phyloP scores from a whole-genome alignment of 2,329 filamentous ascomycete species.

The Penicillium sp. region DNA sequence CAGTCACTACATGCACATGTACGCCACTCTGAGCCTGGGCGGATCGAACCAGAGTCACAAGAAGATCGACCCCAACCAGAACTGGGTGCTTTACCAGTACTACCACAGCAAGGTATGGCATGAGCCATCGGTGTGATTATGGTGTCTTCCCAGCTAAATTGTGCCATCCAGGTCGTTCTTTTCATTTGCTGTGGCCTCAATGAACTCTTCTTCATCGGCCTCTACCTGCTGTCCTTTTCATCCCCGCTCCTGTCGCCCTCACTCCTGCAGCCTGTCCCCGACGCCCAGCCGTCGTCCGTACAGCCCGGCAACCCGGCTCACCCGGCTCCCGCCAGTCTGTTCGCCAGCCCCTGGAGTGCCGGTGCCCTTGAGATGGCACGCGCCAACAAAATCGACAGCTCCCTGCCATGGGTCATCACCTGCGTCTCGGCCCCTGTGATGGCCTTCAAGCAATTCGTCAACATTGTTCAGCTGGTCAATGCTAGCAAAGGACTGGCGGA shows the following conservation, averaged over 20 bases:
- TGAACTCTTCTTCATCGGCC: conserved; percentile 95
- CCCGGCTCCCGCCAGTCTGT: conserved; percentile 68
- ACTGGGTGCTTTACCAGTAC: conserved; percentile 88
- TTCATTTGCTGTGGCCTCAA: conserved; percentile 89
- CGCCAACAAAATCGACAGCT: conserved; percentile 86
- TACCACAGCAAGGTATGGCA: conserved; percentile 87
- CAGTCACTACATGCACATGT: conserved; percentile 99
- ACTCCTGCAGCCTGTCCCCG: conserved; percentile 64
- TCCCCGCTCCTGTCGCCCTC: conserved; percentile 84
- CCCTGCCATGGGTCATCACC: conserved; percentile 74
- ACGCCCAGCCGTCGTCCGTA: conserved; percentile 52
- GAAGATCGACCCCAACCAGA: conserved; percentile 82
- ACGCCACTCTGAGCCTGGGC: conserved; percentile 84
- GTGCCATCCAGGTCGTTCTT: conserved; percentile 68
- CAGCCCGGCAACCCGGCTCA: conserved; percentile 66
- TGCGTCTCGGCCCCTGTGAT: conserved; percentile 81
- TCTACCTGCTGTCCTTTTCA: conserved; percentile 96
- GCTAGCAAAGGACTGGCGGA: conserved; percentile 90
- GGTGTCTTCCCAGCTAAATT: conserved; percentile 8
- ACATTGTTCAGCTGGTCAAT: conserved; percentile 89
- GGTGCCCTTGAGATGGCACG: conserved; percentile 88
- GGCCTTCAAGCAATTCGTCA: conserved; percentile 88
- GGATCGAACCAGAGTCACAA: conserved; percentile 82
- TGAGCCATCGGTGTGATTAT: background rate
- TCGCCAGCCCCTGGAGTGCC: conserved; percentile 86